A percentile compares a stretch with the other conserved stretches of the same genome.
phyloP scores from a whole-genome alignment of 176 grass and related monocot species.

The bread wheat (Triticum aestivum) region IWGSC_CS_RefSeq_v2.1 NC_057810.1:701586067-701586566 shows the following conservation, averaged over 20 bases:
- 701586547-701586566: conserved; percentile 43
- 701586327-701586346: conserved; percentile 67
- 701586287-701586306: conserved; percentile 47
- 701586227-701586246: conserved; percentile 57
- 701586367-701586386: conserved; percentile 65
- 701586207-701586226: conserved; percentile 71
- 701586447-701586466: conserved; percentile 45
- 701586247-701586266: conserved; percentile 69
- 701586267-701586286: conserved; percentile 71
- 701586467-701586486: conserved; percentile 46
- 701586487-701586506: not conserved
- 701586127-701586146: conserved; percentile 45
- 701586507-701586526: conserved; percentile 28
- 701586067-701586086: conserved; percentile 64
- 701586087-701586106: conserved; percentile 59
- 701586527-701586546: conserved; percentile 50
- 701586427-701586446: conserved; percentile 49
- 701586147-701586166: conserved; percentile 59
- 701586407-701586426: conserved; percentile 66
- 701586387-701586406: conserved; percentile 40
- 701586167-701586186: conserved; percentile 41
- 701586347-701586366: conserved; percentile 49
- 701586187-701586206: conserved; percentile 62
- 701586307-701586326: conserved; percentile 32
- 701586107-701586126: conserved; percentile 74